Evolutionary conservation across 2,329 filamentous ascomycete species (phyloP), one percentile per base, ranked within the genome.

Genomic region (Purpureocillium lavendulum): DNA sequence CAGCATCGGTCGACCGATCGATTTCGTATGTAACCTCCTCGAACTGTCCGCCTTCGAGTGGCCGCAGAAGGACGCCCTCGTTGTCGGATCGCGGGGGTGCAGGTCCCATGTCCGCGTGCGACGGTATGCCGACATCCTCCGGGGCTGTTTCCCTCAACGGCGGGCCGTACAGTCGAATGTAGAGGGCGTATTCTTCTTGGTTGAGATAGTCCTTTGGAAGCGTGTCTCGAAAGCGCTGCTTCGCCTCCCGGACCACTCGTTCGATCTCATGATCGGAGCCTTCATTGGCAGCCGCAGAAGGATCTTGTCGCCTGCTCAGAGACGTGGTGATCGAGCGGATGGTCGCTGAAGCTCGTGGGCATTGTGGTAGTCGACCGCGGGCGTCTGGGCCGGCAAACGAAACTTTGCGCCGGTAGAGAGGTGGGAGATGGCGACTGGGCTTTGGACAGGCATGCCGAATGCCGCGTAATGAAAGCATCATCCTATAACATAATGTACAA

Each of bases 111-210:
- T 65, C 60, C 18, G 56, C 62, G 49, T 55, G 59, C 36, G 42
- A 64, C 44, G 66, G 62, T 44, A 66, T 71, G 18, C 62, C 77
- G 4, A 78, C 69, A 57, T 83, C 76, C 41, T 81, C 78, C 2
- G 74, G 70, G 7, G 54, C 59, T 2, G 77, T 82, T 38, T 75
- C 70, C 32, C 80, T 71, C 45, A 85, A 57, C 2, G 88, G 87
- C 28, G 80, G 70, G 2, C 89, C 90, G 57, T 92, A 96, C 13
- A 94, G 64, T 46, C 87, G 73, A 54, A 84, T 79, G 59, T 94
- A 95, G 1, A 94, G 65, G 35, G 65, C 67, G 52, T 83, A 80
- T 58, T 95, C 88, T 39, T 83, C 75, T 1, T 72, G 69, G 28
- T 70, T 79, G 38, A 96, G 60, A 50, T 86, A 77, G 28, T 73